Evolutionary conservation across 139 green algal genomes (phyloP).

Genomic region (Ettlia oleoabundans): DNA sequence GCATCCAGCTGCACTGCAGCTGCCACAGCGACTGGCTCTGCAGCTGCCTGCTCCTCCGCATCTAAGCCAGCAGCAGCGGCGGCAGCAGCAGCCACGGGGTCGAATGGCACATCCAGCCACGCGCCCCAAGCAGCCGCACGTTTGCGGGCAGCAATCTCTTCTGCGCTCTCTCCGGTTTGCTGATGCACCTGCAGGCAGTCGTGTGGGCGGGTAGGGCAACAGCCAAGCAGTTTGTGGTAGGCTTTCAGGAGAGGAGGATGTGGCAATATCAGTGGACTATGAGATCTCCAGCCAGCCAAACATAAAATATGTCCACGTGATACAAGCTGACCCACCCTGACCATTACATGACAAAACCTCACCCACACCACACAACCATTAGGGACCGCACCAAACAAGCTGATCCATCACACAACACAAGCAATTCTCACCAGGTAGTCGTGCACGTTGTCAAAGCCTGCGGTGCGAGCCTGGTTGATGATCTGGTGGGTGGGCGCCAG

Average conservation of each 20-base stretch:
- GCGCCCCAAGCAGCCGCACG: slow-evolving; percentile 52
- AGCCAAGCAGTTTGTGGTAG: not conserved
- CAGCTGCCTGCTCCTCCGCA: not conserved
- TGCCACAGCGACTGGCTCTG: not conserved
- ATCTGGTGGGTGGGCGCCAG: slow-evolving; percentile 77
- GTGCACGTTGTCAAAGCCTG: slow-evolving; percentile 82
- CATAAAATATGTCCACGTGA: no score
- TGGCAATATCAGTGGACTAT: no score
- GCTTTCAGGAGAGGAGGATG: no score
- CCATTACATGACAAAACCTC: no score
- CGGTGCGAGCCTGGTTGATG: slow-evolving; percentile 51
- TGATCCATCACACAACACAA: not conserved
- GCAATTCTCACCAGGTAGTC: slow-evolving; percentile 70
- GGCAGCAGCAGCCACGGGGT: not conserved
- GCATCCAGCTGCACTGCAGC: not conserved
- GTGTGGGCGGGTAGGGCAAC: not conserved
- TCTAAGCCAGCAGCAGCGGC: not conserved
- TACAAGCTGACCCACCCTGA: no score
- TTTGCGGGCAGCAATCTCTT: slow-evolving; percentile 64
- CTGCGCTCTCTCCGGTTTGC: slow-evolving; percentile 56
- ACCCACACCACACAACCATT: not conserved
- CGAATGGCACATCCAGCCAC: slow-evolving; percentile 44
- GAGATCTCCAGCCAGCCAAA: no score
- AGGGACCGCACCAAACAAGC: not conserved
- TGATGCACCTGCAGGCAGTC: slow-evolving; percentile 48